Conservation (phyloP, 257 asterid genomes). For the Fraxinus anomala region DNA sequence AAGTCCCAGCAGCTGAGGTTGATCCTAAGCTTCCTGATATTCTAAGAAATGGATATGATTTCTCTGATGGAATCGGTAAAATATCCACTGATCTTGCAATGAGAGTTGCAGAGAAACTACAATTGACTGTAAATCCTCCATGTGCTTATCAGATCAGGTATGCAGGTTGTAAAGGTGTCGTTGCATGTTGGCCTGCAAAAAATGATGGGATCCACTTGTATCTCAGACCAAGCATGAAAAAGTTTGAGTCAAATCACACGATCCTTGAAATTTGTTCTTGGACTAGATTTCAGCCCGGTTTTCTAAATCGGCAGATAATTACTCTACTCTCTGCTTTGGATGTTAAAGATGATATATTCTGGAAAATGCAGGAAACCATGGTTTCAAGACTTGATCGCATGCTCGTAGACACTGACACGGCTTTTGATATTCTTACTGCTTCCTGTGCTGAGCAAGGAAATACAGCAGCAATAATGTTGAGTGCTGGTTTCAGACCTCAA, state of each 20-base stretch:
- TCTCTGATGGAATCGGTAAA: conserved; percentile 93
- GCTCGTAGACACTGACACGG: conserved; percentile 64
- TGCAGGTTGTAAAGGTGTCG: conserved; percentile 89
- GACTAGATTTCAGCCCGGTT: conserved; percentile 89
- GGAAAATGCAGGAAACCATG: conserved; percentile 84
- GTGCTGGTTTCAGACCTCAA: conserved; percentile 82
- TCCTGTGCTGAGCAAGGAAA: conserved; percentile 80
- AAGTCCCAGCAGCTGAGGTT: conserved; percentile 51
- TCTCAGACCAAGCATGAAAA: conserved; percentile 76
- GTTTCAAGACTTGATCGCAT: conserved; percentile 59
- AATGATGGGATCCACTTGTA: conserved; percentile 40
- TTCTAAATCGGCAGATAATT: conserved; percentile 80
- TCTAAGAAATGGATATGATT: conserved; percentile 56
- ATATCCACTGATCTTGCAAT: conserved; percentile 69
- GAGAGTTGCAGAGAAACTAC: conserved; percentile 76
- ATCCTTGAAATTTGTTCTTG: conserved; percentile 92
- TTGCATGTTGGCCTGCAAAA: conserved; percentile 76
- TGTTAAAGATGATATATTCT: conserved; percentile 59
- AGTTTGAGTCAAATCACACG: conserved; percentile 72
- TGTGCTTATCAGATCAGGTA: conserved; percentile 89
- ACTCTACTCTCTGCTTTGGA: conserved; percentile 80
- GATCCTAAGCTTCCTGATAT: conserved; percentile 50
- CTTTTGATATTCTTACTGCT: conserved; percentile 70
- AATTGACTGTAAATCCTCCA: conserved; percentile 54
- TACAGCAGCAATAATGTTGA: conserved; percentile 81